Conservation (phyloP, 2,329 filamentous ascomycete genomes). For the Coniochaeta prunicola region DNA sequence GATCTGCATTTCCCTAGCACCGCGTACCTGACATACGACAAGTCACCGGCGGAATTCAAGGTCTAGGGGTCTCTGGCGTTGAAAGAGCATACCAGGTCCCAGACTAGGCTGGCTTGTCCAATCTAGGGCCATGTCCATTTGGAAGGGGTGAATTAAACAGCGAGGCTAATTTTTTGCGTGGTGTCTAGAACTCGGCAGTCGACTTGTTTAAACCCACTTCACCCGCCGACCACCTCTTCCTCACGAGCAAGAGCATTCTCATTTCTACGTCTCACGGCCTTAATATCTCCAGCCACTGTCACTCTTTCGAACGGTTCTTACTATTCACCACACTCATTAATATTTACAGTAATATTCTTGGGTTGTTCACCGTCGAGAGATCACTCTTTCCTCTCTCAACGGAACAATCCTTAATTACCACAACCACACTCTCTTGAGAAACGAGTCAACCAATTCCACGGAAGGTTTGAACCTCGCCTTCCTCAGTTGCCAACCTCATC, state of each 20-base stretch:
- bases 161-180: slow-evolving; percentile 14
- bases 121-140: neutral
- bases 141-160: neutral
- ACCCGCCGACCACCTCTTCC: slow-evolving; percentile 34
- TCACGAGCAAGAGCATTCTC: slow-evolving; percentile 16
- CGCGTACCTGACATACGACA: slow-evolving; percentile 1
- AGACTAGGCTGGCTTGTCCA: neutral
- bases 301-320: slow-evolving; percentile 39
- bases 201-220: slow-evolving; percentile 37
- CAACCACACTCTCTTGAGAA: slow-evolving; percentile 28
- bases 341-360: slow-evolving; percentile 44
- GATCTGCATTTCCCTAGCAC: neutral
- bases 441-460: slow-evolving; percentile 14
- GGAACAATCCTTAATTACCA: slow-evolving; percentile 14
- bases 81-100: neutral
- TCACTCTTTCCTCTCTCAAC: slow-evolving; percentile 21
- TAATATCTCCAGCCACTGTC: slow-evolving; percentile 41
- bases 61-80: neutral
- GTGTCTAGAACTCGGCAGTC: slow-evolving; percentile 34
- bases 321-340: slow-evolving; percentile 52
- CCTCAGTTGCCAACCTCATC: slow-evolving; percentile 10
- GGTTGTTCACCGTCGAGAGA: slow-evolving; percentile 31
- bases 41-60: neutral
- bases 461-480: slow-evolving; percentile 19
- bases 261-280: slow-evolving; percentile 33